phyloP scores from a whole-genome alignment of 768 basidiomycete species.

The Pholiota microspora region DNA sequence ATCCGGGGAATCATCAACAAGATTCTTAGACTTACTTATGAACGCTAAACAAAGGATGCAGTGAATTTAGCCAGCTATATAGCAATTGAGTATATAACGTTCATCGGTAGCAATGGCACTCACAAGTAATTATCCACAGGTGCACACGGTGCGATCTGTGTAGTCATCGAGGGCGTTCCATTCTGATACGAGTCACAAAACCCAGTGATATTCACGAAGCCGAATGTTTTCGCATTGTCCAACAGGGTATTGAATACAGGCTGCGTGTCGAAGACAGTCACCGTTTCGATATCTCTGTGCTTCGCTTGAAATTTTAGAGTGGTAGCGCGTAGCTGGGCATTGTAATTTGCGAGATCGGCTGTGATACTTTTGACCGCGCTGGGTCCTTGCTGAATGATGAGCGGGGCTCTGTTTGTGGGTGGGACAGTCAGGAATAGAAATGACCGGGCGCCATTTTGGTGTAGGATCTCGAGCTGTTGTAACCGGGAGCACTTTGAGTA shows the following conservation, averaged over 20 bases:
- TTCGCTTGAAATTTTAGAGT: slow-evolving; percentile 37
- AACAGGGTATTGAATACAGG: slow-evolving; percentile 58
- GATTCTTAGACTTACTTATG: slow-evolving; percentile 44
- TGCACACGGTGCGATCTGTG: slow-evolving; percentile 55
- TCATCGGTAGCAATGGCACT: slow-evolving; percentile 21
- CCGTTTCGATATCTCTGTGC: slow-evolving; percentile 41
- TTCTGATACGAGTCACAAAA: slow-evolving; percentile 59
- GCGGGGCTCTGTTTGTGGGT: slow-evolving; percentile 53
- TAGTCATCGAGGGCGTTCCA: slow-evolving; percentile 50
- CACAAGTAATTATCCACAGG: slow-evolving; percentile 68
- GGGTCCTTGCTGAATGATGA: slow-evolving; percentile 38
- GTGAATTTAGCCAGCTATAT: slow-evolving; percentile 55
- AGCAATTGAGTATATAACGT: background rate
- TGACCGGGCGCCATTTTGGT: slow-evolving; percentile 49
- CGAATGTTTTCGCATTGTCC: slow-evolving; percentile 48
- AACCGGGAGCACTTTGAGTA: slow-evolving; percentile 1
- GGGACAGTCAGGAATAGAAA: slow-evolving; percentile 66
- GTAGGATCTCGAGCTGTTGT: slow-evolving; percentile 44
- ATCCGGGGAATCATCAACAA: background rate
- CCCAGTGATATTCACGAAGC: slow-evolving; percentile 58
- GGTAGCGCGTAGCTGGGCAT: slow-evolving; percentile 39
- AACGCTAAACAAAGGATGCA: slow-evolving; percentile 63
- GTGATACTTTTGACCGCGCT: slow-evolving; percentile 33
- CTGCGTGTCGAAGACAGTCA: slow-evolving; percentile 53
- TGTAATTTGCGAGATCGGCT: slow-evolving; percentile 45